Conservation (phyloP, 164 flowering plant genomes). For the Euptelea pleiosperma region DNA sequence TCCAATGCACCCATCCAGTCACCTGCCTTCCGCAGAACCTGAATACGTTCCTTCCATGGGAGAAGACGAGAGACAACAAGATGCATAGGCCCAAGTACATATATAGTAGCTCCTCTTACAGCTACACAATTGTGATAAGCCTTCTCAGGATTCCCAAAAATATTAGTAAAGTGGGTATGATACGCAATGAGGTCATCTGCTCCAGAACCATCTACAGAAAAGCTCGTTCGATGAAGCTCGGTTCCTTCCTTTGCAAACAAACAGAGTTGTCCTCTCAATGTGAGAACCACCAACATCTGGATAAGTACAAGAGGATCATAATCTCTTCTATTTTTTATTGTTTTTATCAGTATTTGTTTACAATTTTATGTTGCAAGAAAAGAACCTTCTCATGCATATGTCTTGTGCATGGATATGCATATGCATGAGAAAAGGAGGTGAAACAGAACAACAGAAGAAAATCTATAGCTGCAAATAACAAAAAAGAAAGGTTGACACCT, state of each 20-base stretch:
- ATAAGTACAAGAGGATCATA: constrained; percentile 11
- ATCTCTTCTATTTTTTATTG: background rate
- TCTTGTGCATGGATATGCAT: too few species aligned
- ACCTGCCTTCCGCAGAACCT: constrained; percentile 87
- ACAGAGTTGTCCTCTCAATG: constrained; percentile 66
- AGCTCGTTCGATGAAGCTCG: constrained; percentile 81
- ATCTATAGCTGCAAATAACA: background rate
- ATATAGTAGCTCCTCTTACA: constrained; percentile 83
- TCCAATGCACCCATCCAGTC: constrained; percentile 99
- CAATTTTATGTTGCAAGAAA: too few species aligned
- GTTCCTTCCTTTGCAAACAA: constrained; percentile 80
- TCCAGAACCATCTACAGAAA: constrained; percentile 51
- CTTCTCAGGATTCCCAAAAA: constrained; percentile 91
- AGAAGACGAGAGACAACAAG: constrained; percentile 87
- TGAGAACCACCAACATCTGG: constrained; percentile 95
- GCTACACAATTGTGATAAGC: constrained; percentile 82
- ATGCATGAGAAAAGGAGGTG: background rate
- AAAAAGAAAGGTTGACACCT: background rate
- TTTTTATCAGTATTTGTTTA: too few species aligned
- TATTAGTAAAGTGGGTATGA: constrained; percentile 70
- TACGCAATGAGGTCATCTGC: constrained; percentile 74
- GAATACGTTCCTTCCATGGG: constrained; percentile 95
- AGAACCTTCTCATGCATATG: too few species aligned
- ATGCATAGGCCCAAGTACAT: constrained; percentile 71
- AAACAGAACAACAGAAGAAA: background rate